Conservation (phyloP, 306 rosid genomes). For the Vigna hirtella region DNA sequence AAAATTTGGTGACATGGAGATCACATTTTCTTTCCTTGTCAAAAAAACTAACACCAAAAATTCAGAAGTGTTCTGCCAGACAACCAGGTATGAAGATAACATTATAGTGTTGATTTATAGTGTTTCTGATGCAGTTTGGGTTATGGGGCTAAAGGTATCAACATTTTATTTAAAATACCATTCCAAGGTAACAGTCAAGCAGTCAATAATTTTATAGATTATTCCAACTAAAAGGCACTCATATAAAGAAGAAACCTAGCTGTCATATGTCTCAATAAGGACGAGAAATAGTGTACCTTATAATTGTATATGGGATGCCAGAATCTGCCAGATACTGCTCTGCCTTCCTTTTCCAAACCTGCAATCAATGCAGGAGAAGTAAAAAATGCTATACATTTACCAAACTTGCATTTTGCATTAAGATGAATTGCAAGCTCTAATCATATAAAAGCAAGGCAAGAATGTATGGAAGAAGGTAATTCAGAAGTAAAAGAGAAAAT, state of each 20-base stretch:
- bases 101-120: not conserved
- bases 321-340: slow-evolving; percentile 91
- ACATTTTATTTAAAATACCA: not conserved
- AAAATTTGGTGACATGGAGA: too few species aligned
- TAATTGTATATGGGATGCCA: slow-evolving; percentile 82
- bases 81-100: not conserved
- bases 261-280: not conserved
- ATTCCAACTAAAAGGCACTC: not conserved
- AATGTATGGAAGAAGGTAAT: slow-evolving; percentile 31
- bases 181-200: slow-evolving; percentile 34
- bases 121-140: not conserved
- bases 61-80: not conserved
- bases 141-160: not conserved
- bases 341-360: slow-evolving; percentile 95
- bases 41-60: not conserved
- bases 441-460: slow-evolving; percentile 7
- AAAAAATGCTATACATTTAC: not conserved
- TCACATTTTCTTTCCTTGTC: not conserved
- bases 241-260: not conserved
- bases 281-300: slow-evolving; percentile 61
- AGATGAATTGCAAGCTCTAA: slow-evolving; percentile 26
- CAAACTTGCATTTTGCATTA: slow-evolving; percentile 23
- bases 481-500: slow-evolving; percentile 21
- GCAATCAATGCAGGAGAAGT: slow-evolving; percentile 31
- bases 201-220: not conserved